A percentile compares a stretch with the other conserved stretches of the same genome.
Conservation (phyloP, 192 early-diverging fungal species). For the Umbelopsis ramanniana region DNA sequence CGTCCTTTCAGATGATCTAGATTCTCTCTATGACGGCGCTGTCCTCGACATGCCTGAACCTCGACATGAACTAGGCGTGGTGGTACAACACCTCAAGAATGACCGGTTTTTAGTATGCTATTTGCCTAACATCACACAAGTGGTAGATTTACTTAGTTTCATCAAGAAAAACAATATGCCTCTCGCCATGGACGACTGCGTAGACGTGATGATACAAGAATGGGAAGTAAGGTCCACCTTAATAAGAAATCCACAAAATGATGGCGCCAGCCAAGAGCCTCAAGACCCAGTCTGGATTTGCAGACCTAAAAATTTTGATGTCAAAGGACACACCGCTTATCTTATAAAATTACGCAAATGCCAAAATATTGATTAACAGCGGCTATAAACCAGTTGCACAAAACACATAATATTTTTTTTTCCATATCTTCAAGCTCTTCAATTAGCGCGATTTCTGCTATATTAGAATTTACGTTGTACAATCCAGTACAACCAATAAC, state of each 20-base stretch:
- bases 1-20: neutral
- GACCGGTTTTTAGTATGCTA: constrained; percentile 59
- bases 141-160: constrained; percentile 48
- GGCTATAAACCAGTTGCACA: no score
- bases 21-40: constrained; percentile 47
- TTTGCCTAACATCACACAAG: constrained; percentile 61
- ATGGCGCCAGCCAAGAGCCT: neutral
- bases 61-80: constrained; percentile 30
- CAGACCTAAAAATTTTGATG: constrained; percentile 45
- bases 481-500: no score
- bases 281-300: constrained; percentile 44
- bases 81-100: constrained; percentile 48
- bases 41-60: constrained; percentile 56
- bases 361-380: neutral
- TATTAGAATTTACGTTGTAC: no score
- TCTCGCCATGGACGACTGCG: constrained; percentile 43
- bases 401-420: no score
- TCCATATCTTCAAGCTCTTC: no score
- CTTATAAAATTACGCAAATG: constrained; percentile 49
- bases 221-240: constrained; percentile 56
- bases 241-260: constrained; percentile 38
- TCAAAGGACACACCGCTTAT: constrained; percentile 49
- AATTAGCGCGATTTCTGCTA: no score
- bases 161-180: constrained; percentile 32
- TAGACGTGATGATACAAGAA: constrained; percentile 56